Evolutionary conservation across 1,284 basidiomycete species (phyloP).

Genomic region (Sutorius eximius): DNA sequence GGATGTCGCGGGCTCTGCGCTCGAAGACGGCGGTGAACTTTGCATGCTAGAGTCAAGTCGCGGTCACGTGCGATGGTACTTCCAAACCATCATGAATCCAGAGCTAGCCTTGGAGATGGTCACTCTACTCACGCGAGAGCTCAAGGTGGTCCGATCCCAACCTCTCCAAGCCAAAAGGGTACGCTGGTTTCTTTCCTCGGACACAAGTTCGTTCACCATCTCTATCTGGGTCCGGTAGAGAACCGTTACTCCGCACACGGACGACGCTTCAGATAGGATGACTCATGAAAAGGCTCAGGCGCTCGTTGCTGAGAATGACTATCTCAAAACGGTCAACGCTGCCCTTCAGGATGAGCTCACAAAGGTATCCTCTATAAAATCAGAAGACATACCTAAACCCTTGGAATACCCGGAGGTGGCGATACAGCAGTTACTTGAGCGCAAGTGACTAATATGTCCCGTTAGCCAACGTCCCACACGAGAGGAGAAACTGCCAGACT

Average conservation of each 20-base stretch:
- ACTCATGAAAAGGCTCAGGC: slow-evolving; percentile 7
- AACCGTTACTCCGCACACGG: slow-evolving; percentile 2
- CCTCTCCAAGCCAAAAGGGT: slow-evolving; percentile 26
- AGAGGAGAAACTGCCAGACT: slow-evolving; percentile 15
- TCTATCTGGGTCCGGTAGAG: slow-evolving; percentile 8
- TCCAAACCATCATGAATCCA: slow-evolving; percentile 17
- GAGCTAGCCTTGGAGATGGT: slow-evolving; percentile 27
- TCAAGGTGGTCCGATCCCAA: slow-evolving; percentile 25
- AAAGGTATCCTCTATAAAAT: slow-evolving; percentile 19
- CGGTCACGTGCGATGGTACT: slow-evolving; percentile 16
- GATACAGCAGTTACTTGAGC: not conserved
- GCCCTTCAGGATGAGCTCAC: slow-evolving; percentile 15
- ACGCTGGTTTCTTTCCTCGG: not conserved
- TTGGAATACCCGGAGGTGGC: slow-evolving; percentile 10
- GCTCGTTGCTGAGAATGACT: slow-evolving; percentile 17
- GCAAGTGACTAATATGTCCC: slow-evolving; percentile 1
- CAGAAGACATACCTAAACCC: slow-evolving; percentile 1
- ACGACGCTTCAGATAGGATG: not conserved
- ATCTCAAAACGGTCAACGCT: slow-evolving; percentile 24
- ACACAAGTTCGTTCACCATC: not conserved
- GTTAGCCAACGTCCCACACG: slow-evolving; percentile 9
- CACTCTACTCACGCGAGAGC: slow-evolving; percentile 28
- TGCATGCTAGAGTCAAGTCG: slow-evolving; percentile 7
- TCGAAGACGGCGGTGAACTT: slow-evolving; percentile 3
- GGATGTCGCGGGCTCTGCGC: slow-evolving; percentile 28